Evolutionary conservation across 805 yeast genomes (phyloP).

Genomic region (Candida ovalis): DNA sequence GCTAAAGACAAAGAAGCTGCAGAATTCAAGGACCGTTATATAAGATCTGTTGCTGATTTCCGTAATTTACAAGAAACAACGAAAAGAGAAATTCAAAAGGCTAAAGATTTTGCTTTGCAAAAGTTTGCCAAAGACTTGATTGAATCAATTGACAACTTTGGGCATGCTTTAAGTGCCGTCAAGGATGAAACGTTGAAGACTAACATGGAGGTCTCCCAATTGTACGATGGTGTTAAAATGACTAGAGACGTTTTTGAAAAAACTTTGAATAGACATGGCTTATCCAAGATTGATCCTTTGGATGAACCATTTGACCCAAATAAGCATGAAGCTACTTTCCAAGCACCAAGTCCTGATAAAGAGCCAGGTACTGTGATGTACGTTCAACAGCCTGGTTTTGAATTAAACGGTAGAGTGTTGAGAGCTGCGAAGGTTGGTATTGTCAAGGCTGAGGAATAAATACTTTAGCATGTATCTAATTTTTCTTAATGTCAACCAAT

Average conservation of each 20-base stretch:
- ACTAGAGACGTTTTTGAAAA: constrained; percentile 81
- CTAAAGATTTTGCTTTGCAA: constrained; percentile 86
- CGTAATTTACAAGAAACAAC: constrained; percentile 89
- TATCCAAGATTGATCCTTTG: constrained; percentile 73
- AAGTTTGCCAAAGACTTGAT: constrained; percentile 87
- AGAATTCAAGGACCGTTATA: constrained; percentile 76
- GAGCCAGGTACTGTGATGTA: constrained; percentile 91
- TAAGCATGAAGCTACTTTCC: constrained; percentile 89
- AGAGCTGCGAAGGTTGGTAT: constrained; percentile 96
- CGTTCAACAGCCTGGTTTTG: constrained; percentile 89
- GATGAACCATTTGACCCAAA: constrained; percentile 90
- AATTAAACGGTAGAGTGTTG: constrained; percentile 79
- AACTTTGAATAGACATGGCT: constrained; percentile 77
- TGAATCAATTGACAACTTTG: constrained; percentile 87
- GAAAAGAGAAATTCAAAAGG: constrained; percentile 79
- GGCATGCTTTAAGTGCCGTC: constrained; percentile 76
- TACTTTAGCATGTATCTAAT: too few species aligned
- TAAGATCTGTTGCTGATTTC: constrained; percentile 87
- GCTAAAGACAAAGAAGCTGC: constrained; percentile 71
- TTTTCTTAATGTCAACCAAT: too few species aligned
- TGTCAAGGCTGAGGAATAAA: constrained; percentile 52
- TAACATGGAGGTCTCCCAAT: constrained; percentile 63
- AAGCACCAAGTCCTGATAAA: constrained; percentile 79
- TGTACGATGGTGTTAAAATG: constrained; percentile 88
- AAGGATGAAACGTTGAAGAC: constrained; percentile 55